Evolutionary conservation across 768 basidiomycete genomes (phyloP).

Genomic region (Termitomyces sp.): DNA sequence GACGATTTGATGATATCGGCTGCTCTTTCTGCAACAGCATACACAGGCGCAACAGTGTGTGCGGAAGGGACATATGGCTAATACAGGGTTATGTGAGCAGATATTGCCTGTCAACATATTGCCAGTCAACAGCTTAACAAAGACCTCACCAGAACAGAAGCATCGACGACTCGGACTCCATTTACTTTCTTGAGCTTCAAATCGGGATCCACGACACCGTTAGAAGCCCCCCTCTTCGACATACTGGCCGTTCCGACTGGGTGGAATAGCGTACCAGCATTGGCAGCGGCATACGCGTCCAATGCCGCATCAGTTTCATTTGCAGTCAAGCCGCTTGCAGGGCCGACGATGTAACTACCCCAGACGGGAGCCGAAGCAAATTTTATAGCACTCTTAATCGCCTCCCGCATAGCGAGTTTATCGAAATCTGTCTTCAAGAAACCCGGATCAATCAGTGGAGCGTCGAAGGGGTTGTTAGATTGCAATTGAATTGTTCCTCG

Average conservation of each 20-base stretch:
- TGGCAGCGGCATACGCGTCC: constrained; percentile 18
- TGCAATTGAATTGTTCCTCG: constrained; percentile 21
- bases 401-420: constrained; percentile 17
- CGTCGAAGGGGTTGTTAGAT: constrained; percentile 38
- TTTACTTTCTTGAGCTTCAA: constrained; percentile 24
- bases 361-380: constrained; percentile 16
- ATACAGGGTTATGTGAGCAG: not conserved
- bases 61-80: constrained; percentile 13
- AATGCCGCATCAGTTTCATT: constrained; percentile 15
- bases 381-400: constrained; percentile 13
- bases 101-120: not conserved
- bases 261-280: constrained; percentile 17
- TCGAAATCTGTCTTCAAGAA: constrained; percentile 27
- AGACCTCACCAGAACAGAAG: constrained; percentile 26
- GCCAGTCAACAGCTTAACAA: too few relatives aligned
- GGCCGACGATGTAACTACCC: constrained; percentile 12
- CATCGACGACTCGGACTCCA: constrained; percentile 31
- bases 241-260: constrained; percentile 23
- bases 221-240: constrained; percentile 17
- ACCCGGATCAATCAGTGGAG: constrained; percentile 43
- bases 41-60: constrained; percentile 7
- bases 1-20: constrained; percentile 9
- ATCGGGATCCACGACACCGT: constrained; percentile 30
- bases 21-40: constrained; percentile 11
- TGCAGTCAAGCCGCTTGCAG: not conserved